Conservation (phyloP, 148 eudicot species). For the Hydrangea macrophylla region DNA sequence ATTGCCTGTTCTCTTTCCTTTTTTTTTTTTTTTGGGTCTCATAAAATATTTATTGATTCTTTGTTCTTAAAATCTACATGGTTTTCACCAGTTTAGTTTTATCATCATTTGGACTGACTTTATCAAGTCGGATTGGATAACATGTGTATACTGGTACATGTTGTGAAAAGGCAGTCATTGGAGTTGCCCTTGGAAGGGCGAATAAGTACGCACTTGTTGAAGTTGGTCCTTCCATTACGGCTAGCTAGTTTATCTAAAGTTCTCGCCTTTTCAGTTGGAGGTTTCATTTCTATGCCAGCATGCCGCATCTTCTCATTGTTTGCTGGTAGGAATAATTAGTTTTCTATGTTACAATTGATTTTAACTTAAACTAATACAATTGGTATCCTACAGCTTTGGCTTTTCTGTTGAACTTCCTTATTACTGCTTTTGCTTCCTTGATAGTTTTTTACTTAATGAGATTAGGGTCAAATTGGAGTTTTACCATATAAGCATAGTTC, state of each 20-base stretch:
- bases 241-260: conserved; percentile 65
- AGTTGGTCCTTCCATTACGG: conserved; percentile 71
- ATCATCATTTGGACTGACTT: neutral
- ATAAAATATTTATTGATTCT: too few species aligned
- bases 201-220: conserved; percentile 56
- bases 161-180: conserved; percentile 50
- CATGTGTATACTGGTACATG: conserved; percentile 71
- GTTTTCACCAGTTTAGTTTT: neutral
- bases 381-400: conserved; percentile 52
- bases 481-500: too few species aligned
- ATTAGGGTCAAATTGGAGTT: too few species aligned
- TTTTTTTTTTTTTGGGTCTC: too few species aligned
- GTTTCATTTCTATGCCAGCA: conserved; percentile 70
- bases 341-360: conserved; percentile 9
- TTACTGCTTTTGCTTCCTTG: conserved; percentile 62
- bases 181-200: conserved; percentile 48
- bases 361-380: conserved; percentile 1
- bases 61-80: too few species aligned
- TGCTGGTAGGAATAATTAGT: conserved; percentile 41
- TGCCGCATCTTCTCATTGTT: conserved; percentile 72
- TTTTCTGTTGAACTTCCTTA: conserved; percentile 56
- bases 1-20: too few species aligned
- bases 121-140: conserved; percentile 67
- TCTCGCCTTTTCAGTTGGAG: conserved; percentile 64
- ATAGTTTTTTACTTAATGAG: conserved; percentile 56